Conservation (phyloP, 2,329 filamentous ascomycete species). For the Penicillium hesseltinei region DNA sequence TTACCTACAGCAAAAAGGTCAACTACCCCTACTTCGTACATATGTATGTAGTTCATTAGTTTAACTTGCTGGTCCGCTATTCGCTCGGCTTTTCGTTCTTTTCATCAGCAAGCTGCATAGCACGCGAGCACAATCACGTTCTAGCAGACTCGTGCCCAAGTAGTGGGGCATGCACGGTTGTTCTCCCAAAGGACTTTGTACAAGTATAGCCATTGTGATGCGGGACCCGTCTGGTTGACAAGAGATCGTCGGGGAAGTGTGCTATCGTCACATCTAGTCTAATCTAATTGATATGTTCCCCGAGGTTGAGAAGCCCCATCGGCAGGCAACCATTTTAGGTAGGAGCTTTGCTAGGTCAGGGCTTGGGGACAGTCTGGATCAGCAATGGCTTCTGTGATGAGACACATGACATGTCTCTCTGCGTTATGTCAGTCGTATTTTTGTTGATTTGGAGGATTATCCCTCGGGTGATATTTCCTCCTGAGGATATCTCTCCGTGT, state of each 20-base stretch:
- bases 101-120: conserved; percentile 3
- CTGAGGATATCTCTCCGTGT: not conserved
- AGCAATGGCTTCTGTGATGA: not conserved
- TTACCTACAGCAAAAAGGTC: not conserved
- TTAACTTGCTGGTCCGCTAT: not conserved
- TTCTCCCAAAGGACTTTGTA: conserved; percentile 6
- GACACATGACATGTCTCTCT: not conserved
- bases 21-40: not conserved
- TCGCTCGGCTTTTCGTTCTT: not conserved
- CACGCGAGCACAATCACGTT: conserved; percentile 7
- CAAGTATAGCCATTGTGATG: conserved; percentile 7
- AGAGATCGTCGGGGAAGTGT: not conserved
- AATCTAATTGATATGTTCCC: not conserved
- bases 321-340: not conserved
- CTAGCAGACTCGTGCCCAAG: conserved; percentile 10
- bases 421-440: not conserved
- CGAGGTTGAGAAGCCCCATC: not conserved
- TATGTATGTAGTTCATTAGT: not conserved
- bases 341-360: not conserved
- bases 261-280: not conserved
- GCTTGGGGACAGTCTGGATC: not conserved
- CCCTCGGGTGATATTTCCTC: not conserved
- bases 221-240: not conserved
- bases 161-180: conserved; percentile 12
- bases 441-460: not conserved